A percentile compares a stretch with the other conserved stretches of the same genome.
These are phyloP conservation scores for Ascochyta viciae-villosae DNA, from an alignment of 2,329 filamentous ascomycete genomes.

Conservation along the genomic window DNA sequence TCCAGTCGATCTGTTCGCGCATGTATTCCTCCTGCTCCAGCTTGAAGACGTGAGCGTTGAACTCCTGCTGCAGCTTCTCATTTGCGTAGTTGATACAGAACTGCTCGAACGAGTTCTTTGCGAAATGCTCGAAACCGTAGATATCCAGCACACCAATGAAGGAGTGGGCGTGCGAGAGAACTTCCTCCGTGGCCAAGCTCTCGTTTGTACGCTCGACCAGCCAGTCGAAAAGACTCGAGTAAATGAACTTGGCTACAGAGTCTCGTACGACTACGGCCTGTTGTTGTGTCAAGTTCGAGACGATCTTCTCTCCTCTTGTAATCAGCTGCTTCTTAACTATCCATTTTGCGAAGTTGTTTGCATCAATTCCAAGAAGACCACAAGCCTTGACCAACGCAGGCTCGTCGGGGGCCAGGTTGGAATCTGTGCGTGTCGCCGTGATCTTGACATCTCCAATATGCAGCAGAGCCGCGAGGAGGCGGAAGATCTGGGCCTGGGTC, in stretches of 20 bases:
- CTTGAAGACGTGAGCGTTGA: constrained; percentile 99
- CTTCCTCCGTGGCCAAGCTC: constrained; percentile 86
- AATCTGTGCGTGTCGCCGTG: constrained; percentile 86
- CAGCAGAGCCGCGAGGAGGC: constrained; percentile 84
- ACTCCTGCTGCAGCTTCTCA: constrained; percentile 98
- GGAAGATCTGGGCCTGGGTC: constrained; percentile 87
- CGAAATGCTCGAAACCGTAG: constrained; percentile 98
- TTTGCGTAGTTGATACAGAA: constrained; percentile 99
- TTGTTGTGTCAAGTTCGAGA: constrained; percentile 90
- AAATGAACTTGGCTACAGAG: constrained; percentile 98
- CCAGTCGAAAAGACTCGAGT: constrained; percentile 98
- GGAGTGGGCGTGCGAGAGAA: constrained; percentile 79
- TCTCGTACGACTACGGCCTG: constrained; percentile 94
- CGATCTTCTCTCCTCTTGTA: constrained; percentile 96
- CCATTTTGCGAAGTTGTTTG: constrained; percentile 91
- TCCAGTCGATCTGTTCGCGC: constrained; percentile 97
- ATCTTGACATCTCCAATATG: constrained; percentile 98
- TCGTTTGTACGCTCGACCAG: constrained; percentile 96
- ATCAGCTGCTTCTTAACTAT: constrained; percentile 98
- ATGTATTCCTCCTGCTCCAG: constrained; percentile 98
- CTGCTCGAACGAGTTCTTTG: constrained; percentile 99
- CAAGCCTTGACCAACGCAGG: constrained; percentile 83
- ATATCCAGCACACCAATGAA: constrained; percentile 99
- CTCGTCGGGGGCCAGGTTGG: constrained; percentile 79
- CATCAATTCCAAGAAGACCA: constrained; percentile 84